Base-by-base conservation (phyloP, 805 yeast genomes). In the Teunomyces atbi region DNA sequence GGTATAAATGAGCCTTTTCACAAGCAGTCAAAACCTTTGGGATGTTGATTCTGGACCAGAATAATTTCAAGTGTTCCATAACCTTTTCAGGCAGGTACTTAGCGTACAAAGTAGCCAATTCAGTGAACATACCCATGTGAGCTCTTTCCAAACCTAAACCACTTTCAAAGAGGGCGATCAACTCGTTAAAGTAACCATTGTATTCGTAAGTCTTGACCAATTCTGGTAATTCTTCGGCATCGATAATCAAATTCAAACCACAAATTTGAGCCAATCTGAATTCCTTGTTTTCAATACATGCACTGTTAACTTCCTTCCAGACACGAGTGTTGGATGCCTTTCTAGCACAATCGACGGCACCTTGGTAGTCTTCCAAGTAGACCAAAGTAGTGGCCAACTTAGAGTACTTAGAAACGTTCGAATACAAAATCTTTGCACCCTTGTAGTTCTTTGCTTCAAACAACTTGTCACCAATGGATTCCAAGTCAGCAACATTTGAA, bases 101-200 rank as follows among this genome's bases (percentile, higher is more conserved):
- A 54, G 95, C 80, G 73, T 92, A 94, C 57, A 94, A 76, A 41
- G 88, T 78, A 18, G 98, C 96, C 58, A 94, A 78, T 69, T 91
- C 97, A 8, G 99, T 94, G 67, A 94, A 94, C 97, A 94, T 92
- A 58, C 98, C 99, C 99, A 94, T 94, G 65, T 94, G 99, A 32
- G 99, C 99, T 67, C 99, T 87, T 76, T 94, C 99, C 57, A 94
- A 78, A 35, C 96, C 95, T 49, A 94, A 78, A 54, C 98, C 98
- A 59, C 90, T 92, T 70, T 94, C 99, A 60, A 94, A 89, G 60
- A 94, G 79, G 13, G 97, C 82, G 53, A 92, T 88, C 54, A 94
- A 77, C 74, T 94, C 96, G 55, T 83, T 86, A 71, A 91, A 91
- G 70, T 89, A 89, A 37, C 99, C 99, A 55, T 85, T 81, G 64